These are phyloP conservation scores for Gleditsia sinensis DNA, from an alignment of 306 rosid genomes.

Conservation along the genomic window DNA sequence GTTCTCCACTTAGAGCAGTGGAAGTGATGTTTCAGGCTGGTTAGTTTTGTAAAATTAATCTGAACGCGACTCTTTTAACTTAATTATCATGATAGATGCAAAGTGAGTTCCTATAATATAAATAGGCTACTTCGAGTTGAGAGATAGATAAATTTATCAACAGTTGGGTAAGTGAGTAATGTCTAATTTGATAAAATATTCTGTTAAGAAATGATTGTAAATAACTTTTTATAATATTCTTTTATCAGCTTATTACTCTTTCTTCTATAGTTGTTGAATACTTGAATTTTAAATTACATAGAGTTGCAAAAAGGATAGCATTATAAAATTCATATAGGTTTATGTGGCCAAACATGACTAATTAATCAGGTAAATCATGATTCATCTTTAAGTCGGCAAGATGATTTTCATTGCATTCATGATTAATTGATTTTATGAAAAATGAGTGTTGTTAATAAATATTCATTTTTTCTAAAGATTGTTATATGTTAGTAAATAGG, in stretches of 20 bases:
- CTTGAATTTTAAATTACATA: constrained; percentile 7
- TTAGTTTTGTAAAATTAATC: constrained; percentile 9
- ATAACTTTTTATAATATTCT: constrained; percentile 7
- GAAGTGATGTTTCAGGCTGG: neutral
- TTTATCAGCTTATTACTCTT: neutral
- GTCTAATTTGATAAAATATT: constrained; percentile 17
- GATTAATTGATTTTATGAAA: neutral
- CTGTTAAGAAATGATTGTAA: neutral
- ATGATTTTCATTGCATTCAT: neutral
- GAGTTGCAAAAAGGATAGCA: neutral
- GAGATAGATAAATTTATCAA: constrained; percentile 19
- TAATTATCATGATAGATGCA: neutral
- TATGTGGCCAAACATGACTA: constrained; percentile 11
- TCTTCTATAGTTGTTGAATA: constrained; percentile 19
- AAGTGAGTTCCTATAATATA: neutral
- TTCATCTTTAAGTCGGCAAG: neutral
- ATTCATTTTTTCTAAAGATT: neutral
- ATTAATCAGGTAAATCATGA: neutral
- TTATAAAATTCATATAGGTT: constrained; percentile 1
- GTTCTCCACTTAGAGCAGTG: neutral
- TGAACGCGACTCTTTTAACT: constrained; percentile 1
- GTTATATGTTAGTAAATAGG: neutral
- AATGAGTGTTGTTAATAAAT: neutral
- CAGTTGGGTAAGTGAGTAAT: neutral
- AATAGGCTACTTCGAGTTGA: neutral